Percentiles rank a stretch among this genome's conserved stretches.
Evolutionary conservation across 768 basidiomycete species (phyloP).

Genomic region (Pleurotus tuoliensis): DNA sequence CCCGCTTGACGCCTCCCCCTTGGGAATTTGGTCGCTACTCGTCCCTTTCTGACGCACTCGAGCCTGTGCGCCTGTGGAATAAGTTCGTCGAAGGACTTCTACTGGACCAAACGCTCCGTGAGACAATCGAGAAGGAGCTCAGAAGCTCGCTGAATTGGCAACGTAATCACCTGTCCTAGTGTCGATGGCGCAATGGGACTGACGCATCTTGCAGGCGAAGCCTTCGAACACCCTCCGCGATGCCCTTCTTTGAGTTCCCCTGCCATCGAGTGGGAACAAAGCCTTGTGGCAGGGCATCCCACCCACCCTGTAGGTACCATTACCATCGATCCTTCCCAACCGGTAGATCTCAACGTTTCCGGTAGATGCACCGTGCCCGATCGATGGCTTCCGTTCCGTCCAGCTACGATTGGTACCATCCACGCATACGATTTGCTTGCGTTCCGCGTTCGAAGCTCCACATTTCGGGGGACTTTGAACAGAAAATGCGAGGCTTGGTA

Average conservation of each 20-base stretch:
- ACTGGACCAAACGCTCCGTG: constrained; percentile 26
- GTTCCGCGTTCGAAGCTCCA: constrained; percentile 34
- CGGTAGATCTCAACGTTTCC: constrained; percentile 2
- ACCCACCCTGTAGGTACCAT: constrained; percentile 46
- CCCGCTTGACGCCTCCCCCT: constrained; percentile 27
- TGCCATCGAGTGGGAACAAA: constrained; percentile 55
- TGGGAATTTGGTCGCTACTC: constrained; percentile 34
- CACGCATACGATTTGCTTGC: constrained; percentile 43
- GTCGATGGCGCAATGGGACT: too few species aligned
- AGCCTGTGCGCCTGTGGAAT: constrained; percentile 36
- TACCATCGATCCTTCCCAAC: background rate
- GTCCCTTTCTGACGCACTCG: constrained; percentile 20
- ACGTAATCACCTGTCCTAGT: constrained; percentile 21
- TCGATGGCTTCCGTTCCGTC: constrained; percentile 29
- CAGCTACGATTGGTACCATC: constrained; percentile 52
- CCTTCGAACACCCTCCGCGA: constrained; percentile 35
- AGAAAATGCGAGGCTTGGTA: constrained; percentile 27
- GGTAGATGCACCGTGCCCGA: constrained; percentile 55
- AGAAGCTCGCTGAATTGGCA: constrained; percentile 41
- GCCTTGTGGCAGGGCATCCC: constrained; percentile 54
- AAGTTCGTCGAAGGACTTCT: constrained; percentile 37
- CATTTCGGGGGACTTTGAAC: constrained; percentile 41
- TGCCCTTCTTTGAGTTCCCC: constrained; percentile 38
- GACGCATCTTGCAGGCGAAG: constrained; percentile 22
- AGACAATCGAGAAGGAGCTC: constrained; percentile 37